Evolutionary conservation across 768 basidiomycete genomes (phyloP), one percentile per base, ranked within the genome.

Genomic region (Mycena indigotica): DNA sequence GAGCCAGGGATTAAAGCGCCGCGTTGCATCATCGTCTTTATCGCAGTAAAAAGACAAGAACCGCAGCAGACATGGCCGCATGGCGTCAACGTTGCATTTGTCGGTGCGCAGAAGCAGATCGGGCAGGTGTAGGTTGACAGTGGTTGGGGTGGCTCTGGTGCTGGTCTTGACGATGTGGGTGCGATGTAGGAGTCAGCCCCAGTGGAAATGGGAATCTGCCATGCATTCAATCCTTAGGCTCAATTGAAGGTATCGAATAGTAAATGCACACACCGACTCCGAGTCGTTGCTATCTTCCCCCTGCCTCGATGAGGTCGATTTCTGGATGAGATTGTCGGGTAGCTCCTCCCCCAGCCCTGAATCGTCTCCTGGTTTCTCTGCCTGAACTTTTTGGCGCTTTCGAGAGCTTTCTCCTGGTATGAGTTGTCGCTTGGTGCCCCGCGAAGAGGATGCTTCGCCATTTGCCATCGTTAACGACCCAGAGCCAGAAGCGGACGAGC

Each of bases 31-130:
- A 84, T 82, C 2, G 85, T 81, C 64, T 85, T 85, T 39, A 91
- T 81, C 0, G 89, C 86, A 2, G 81, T 83, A 59, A 90, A 91
- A 4, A 92, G 79, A 70, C 91, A 93, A 4, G 80, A 73, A 1
- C 89, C 90, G 62, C 91, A 92, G 59, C 86, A 84, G 35, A 93
- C 78, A 62, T 93, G 91, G 0, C 91, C 91, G 62, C 91, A 93
- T 0, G 88, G 88, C 0, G 89, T 91, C 45, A 93, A 68, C 1
- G 89, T 88, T 4, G 91, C 87, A 58, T 89, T 85, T 1, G 83
- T 83, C 1, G 89, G 89, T 0, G 87, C 81, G 38, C 77, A 85
- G 76, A 91, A 90, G 67, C 91, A 92, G 58, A 92, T 87, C 10
- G 91, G 91, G 66, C 91, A 91, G 0, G 81, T 83, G 67, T 90